A percentile compares a stretch with the other conserved stretches of the same genome.
Evolutionary conservation across 1,139 yeast genomes (phyloP).

Genomic region (Geotrichum candidum): DNA sequence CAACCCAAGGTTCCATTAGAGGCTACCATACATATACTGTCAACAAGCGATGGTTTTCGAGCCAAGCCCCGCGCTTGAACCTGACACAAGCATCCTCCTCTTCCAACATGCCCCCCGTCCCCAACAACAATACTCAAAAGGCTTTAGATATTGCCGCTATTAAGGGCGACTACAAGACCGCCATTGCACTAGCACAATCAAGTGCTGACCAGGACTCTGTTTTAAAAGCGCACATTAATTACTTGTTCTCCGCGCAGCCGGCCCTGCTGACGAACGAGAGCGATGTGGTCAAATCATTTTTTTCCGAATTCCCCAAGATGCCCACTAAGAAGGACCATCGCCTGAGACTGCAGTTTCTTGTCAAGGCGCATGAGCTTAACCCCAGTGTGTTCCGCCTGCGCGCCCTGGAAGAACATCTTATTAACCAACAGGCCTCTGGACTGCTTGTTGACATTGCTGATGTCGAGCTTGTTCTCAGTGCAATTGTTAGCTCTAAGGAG

Average conservation of each 20-base stretch:
- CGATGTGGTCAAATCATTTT: conserved; percentile 28
- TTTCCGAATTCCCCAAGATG: conserved; percentile 28
- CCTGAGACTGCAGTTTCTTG: conserved; percentile 38
- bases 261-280: conserved; percentile 6
- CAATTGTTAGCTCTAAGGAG: conserved; percentile 31
- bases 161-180: conserved; percentile 14
- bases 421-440: conserved; percentile 33
- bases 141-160: background rate
- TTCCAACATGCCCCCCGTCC: background rate
- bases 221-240: conserved; percentile 28
- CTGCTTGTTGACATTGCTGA: conserved; percentile 28
- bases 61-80: background rate
- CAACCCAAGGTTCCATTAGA: conserved; percentile 6
- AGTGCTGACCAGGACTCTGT: background rate
- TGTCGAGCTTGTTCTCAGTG: conserved; percentile 28
- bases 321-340: conserved; percentile 36
- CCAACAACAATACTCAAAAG: background rate
- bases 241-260: conserved; percentile 15
- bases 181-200: background rate
- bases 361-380: conserved; percentile 37
- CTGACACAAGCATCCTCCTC: background rate
- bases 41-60: background rate
- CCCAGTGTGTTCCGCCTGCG: conserved; percentile 35
- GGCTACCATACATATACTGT: conserved; percentile 1
- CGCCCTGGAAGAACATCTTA: conserved; percentile 25